Evolutionary conservation across 116 monocot species (phyloP).

Genomic region (Cymodocea nodosa): DNA sequence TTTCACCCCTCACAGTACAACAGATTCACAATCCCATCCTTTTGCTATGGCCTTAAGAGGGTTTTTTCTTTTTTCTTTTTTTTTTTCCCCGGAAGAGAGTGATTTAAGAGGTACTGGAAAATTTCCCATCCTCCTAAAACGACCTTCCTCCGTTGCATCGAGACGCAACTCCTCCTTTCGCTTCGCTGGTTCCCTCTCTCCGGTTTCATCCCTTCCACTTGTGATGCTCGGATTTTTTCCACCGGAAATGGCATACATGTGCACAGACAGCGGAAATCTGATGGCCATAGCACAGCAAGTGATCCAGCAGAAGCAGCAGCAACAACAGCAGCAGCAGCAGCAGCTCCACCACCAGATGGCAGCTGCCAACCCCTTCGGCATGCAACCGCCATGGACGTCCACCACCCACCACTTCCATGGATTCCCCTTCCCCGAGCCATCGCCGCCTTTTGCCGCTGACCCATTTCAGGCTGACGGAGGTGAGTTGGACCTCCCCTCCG

Average conservation of each 20-base stretch:
- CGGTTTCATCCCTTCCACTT: no score
- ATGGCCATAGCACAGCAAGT: constrained; percentile 98
- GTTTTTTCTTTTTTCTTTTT: no score
- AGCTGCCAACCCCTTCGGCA: constrained; percentile 1
- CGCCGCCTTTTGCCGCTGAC: constrained; percentile 24
- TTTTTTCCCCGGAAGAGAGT: no score
- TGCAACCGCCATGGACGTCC: constrained; percentile 5
- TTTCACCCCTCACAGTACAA: no score
- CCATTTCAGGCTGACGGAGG: background rate
- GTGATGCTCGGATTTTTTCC: no score
- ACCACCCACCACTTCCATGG: constrained; percentile 9
- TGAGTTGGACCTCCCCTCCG: background rate
- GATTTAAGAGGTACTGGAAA: no score
- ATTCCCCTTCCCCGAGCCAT: constrained; percentile 35
- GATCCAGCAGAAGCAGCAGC: constrained; percentile 80
- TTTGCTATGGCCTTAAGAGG: no score
- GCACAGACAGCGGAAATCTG: constrained; percentile 85
- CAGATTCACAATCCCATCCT: no score
- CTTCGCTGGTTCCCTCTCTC: no score
- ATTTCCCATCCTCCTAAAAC: no score
- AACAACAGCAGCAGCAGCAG: constrained; percentile 49
- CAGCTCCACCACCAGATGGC: constrained; percentile 13
- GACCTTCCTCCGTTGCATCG: no score
- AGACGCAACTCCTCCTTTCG: no score
- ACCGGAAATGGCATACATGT: constrained; percentile 71